Evolutionary conservation across 2,329 filamentous ascomycete genomes (phyloP), one percentile per base, ranked within the genome.

Genomic region (Ophiostoma sp.): DNA sequence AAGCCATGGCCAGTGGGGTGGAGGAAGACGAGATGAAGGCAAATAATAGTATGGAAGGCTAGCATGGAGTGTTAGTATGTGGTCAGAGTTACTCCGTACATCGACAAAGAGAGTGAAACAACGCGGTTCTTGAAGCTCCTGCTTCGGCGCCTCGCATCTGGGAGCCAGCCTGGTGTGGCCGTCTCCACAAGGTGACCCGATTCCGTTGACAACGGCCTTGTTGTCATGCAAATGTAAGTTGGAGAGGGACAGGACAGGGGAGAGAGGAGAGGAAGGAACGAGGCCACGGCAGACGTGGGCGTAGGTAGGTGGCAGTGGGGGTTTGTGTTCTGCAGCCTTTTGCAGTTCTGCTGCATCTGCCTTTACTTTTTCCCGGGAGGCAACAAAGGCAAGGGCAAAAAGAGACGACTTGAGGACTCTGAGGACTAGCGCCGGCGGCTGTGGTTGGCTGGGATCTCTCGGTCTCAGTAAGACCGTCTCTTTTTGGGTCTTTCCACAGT

Each of bases 151-250:
- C 69, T 74, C 42, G 63, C 36, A 36, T 36, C 33, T 36, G 33
- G 4, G 4, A 36, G 33, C 33, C 42, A 55, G 39, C 28, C 22
- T 73, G 36, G 66, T 48, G 45, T 66, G 36, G 61, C 22, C 3
- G 33, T 36, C 31, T 45, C 19, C 19, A 2, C 12, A 17, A 45
- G 42, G 45, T 19, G 45, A 19, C 45, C 45, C 12, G n/a, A n/a
- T 39, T 64, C 45, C 48, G 28, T 57, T 72, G 73, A 74, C 73
- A 74, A 25, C 39, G 42, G 55, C 42, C 55, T 59, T 74, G 64
- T 48, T 72, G 70, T 74, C 73, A 74, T 72, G 33, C 73, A 70
- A 74, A 74, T 28, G 33, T 39, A n/a, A n/a, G 57, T 31, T 55
- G 61, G 31, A 36, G 57, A 22, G 39, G 7, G 31, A 28, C 15